These are phyloP conservation scores for Scutellaria galericulata DNA, from an alignment of 257 asterid genomes.

Conservation along the genomic window DNA sequence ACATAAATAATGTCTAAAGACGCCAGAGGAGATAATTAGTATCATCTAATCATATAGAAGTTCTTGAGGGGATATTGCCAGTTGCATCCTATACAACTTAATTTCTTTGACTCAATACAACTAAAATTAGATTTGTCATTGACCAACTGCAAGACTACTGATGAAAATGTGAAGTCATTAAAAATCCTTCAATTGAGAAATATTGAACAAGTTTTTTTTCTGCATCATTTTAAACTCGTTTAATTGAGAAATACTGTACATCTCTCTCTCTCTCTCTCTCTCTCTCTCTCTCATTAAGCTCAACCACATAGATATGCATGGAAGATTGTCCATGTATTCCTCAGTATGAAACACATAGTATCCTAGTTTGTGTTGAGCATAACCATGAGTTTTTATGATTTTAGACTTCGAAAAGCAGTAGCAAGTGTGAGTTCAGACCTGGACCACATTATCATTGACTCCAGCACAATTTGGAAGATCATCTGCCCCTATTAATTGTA, in stretches of 20 bases:
- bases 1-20: background rate
- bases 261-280: background rate
- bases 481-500: slow-evolving; percentile 45
- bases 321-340: slow-evolving; percentile 9
- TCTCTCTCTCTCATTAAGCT: background rate
- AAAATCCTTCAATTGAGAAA: background rate
- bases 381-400: slow-evolving; percentile 23
- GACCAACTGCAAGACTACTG: background rate
- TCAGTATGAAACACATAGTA: slow-evolving; percentile 1
- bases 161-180: slow-evolving; percentile 2
- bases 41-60: slow-evolving; percentile 1
- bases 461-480: slow-evolving; percentile 39
- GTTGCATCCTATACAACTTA: background rate
- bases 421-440: slow-evolving; percentile 48
- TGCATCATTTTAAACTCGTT: background rate
- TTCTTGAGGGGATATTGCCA: background rate
- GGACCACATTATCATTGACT: slow-evolving; percentile 50
- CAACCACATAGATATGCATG: slow-evolving; percentile 20
- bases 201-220: slow-evolving; percentile 14
- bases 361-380: slow-evolving; percentile 17
- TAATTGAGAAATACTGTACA: background rate
- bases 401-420: slow-evolving; percentile 22
- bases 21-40: background rate
- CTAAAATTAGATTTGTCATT: background rate
- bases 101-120: background rate